Evolutionary conservation across 148 eudicot species (phyloP).

Genomic region (Chenopodium album): DNA sequence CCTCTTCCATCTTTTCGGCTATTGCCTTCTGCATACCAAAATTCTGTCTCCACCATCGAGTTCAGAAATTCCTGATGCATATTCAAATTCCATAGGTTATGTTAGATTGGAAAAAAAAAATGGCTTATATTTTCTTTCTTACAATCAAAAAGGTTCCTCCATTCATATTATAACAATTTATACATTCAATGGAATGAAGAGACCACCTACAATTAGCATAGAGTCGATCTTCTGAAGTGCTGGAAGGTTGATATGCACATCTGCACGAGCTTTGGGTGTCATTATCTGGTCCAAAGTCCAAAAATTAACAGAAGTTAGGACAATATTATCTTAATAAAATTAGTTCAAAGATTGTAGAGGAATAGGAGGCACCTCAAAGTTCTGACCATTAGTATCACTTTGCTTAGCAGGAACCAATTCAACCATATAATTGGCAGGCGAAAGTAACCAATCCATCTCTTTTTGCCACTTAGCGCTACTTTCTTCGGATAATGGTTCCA

Average conservation of each 20-base stretch:
- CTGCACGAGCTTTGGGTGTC: conserved; percentile 85
- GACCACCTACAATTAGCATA: conserved; percentile 81
- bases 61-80: conserved; percentile 73
- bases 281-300: conserved; percentile 56
- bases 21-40: conserved; percentile 87
- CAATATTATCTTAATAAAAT: not conserved
- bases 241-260: conserved; percentile 74
- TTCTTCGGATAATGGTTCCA: conserved; percentile 84
- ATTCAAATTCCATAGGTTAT: conserved; percentile 1
- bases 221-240: conserved; percentile 86
- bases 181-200: conserved; percentile 17
- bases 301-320: not conserved
- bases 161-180: not conserved
- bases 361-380: conserved; percentile 57
- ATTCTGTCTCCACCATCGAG: conserved; percentile 74
- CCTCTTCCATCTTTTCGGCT: conserved; percentile 68
- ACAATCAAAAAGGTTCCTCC: not conserved
- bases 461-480: conserved; percentile 67
- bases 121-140: not conserved
- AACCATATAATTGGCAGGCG: conserved; percentile 89
- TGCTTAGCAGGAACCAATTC: conserved; percentile 93
- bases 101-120: not conserved
- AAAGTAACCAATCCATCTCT: conserved; percentile 92
- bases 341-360: not conserved
- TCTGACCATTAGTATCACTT: conserved; percentile 59